These are phyloP conservation scores for Irineochytrium annulatum DNA, from an alignment of 192 early-diverging fungal species.

Conservation along the genomic window DNA sequence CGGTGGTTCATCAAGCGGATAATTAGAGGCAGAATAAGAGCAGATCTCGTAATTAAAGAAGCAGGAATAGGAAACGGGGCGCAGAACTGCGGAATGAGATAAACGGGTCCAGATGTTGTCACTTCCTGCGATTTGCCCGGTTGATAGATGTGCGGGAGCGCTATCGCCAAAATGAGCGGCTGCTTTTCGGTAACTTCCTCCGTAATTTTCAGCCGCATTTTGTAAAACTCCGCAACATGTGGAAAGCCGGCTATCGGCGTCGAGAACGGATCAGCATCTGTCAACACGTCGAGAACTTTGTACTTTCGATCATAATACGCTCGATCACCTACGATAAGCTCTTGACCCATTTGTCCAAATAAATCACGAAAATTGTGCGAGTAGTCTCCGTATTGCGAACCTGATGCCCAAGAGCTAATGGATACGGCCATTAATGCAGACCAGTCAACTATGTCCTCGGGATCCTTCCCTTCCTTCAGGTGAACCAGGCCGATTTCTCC, in stretches of 20 bases:
- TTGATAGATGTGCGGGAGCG: slow-evolving; percentile 32
- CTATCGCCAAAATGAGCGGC: slow-evolving; percentile 30
- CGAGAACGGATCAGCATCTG: slow-evolving; percentile 8
- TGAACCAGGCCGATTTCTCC: neutral
- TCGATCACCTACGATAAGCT: slow-evolving; percentile 24
- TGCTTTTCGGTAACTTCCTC: slow-evolving; percentile 27
- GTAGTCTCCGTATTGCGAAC: neutral
- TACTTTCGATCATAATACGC: slow-evolving; percentile 32
- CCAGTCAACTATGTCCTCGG: too few relatives aligned
- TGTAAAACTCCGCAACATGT: slow-evolving; percentile 29
- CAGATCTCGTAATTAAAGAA: slow-evolving; percentile 10
- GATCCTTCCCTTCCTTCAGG: too few relatives aligned
- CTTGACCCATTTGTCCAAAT: slow-evolving; percentile 2
- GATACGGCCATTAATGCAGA: too few relatives aligned
- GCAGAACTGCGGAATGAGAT: slow-evolving; percentile 41
- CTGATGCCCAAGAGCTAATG: neutral
- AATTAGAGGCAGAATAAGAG: slow-evolving; percentile 28
- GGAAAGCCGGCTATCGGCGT: slow-evolving; percentile 2
- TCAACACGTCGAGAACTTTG: slow-evolving; percentile 22
- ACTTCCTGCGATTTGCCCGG: neutral
- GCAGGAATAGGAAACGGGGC: slow-evolving; percentile 27
- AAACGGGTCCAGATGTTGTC: neutral
- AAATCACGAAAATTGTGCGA: slow-evolving; percentile 1
- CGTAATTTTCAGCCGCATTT: slow-evolving; percentile 18
- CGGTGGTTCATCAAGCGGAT: slow-evolving; percentile 32